Evolutionary conservation across 495 filamentous ascomycete species (phyloP).

Genomic region (Trichoderma parareesei): DNA sequence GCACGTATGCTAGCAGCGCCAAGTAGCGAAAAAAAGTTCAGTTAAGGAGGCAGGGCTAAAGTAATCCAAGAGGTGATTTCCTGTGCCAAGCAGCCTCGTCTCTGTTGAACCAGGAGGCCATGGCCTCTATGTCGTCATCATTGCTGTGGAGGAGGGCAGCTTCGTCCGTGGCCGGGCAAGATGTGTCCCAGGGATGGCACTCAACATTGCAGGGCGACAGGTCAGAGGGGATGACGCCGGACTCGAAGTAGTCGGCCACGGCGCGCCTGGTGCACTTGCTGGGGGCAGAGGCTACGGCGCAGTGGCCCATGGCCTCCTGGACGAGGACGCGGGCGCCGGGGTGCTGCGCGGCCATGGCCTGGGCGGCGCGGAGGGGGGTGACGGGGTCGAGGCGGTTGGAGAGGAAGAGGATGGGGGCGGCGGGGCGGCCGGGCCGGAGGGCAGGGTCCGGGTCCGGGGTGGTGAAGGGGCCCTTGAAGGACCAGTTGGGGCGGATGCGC

Average conservation of each 20-base stretch:
- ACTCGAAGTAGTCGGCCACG: conserved; percentile 1
- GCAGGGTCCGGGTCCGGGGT: conserved; percentile 14
- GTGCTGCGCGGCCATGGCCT: conserved; percentile 20
- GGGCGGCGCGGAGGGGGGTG: conserved; percentile 25
- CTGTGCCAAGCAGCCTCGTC: not conserved
- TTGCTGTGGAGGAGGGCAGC: not conserved
- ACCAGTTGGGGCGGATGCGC: conserved; percentile 24
- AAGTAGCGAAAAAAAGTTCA: not conserved
- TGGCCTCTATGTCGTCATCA: not conserved
- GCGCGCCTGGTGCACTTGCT: conserved; percentile 19
- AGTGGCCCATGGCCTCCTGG: conserved; percentile 25
- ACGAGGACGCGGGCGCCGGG: conserved; percentile 21
- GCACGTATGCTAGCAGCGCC: not conserved
- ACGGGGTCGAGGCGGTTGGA: conserved; percentile 24
- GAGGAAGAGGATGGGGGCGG: conserved; percentile 27
- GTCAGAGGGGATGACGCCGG: not conserved
- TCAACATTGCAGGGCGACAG: not conserved
- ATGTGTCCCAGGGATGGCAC: not conserved
- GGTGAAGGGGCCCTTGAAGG: conserved; percentile 24
- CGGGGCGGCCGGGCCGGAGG: conserved; percentile 13
- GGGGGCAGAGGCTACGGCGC: conserved; percentile 14
- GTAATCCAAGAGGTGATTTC: not conserved
- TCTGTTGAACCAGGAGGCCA: not conserved
- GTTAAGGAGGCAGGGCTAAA: not conserved
- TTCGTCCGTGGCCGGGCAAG: not conserved